Base-by-base conservation (phyloP, 139 green algal species). In the Marvania coccoides region DNA sequence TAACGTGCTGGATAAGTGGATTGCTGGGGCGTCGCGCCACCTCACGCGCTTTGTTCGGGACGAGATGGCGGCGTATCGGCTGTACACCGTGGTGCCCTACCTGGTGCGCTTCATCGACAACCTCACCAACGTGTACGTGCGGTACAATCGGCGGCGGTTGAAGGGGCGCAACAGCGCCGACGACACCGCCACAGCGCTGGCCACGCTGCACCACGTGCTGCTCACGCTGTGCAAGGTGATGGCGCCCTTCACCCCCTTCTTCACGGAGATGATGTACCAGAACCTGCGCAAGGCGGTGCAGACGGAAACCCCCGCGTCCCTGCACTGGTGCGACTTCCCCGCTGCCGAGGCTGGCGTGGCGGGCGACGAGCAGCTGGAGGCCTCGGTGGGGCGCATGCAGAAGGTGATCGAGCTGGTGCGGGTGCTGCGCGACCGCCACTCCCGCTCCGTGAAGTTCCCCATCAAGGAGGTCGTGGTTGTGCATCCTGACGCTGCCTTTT, bases 71-170 rank as follows among this genome's bases (percentile, higher is more conserved):
- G 91, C 73, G 6, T 99, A 99, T 81, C 73, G 88, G n/a, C 85
- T 99, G 55, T 99, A 98, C 85, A 99, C 93, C 3, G 90, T 97
- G 47, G 86, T 96, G 56, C 91, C 91, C 6, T 83, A 80, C 75
- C 81, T 97, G 59, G 87, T 91, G 51, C 85, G 87, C 58, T 98
- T 99, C 83, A 96, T 99, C 58, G 95, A 97, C 35, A 73, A 74
- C 46, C 82, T 99, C 23, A 99, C 95, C 60, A 99, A 99, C 75
- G 83, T 99, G 48, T 99, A 99, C 71, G 93, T 99, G 63, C 81
- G 95, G 29, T 96, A 91, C 81, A 99, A 99, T 85, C 85, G 95
- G 64, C 91, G 87, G 77, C 82, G 94, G n/a, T 75, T 96, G 53
- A 96, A 95, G 77, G 73, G 73, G 6, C 46, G 61, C 58, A 82